These are phyloP conservation scores for Fusarium humuli DNA, from an alignment of 2,329 filamentous ascomycete genomes.

Conservation along the genomic window DNA sequence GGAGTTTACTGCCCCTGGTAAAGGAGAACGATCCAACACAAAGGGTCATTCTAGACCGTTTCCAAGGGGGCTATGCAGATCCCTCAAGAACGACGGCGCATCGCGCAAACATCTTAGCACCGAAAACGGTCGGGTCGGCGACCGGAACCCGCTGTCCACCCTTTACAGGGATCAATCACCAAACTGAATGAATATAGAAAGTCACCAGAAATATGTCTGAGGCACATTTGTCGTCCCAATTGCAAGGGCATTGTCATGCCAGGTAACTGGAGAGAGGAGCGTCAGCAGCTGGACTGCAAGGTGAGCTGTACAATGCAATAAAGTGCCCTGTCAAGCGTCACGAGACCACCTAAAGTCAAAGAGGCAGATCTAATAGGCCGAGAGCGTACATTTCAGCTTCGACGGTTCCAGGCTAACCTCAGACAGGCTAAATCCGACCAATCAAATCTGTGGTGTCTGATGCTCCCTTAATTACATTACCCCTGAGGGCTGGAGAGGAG, in stretches of 20 bases:
- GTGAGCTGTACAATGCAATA: neutral
- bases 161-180: neutral
- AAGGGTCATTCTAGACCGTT: neutral
- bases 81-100: neutral
- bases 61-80: neutral
- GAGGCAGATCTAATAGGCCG: neutral
- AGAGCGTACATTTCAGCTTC: neutral
- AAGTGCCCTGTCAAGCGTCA: neutral
- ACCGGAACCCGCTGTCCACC: neutral
- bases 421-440: neutral
- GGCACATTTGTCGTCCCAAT: neutral
- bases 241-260: neutral
- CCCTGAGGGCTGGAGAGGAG: neutral
- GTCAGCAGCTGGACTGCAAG: neutral
- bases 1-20: accelerated
- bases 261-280: neutral
- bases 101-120: neutral
- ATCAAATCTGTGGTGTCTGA: neutral
- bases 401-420: neutral
- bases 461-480: neutral
- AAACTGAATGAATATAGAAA: neutral
- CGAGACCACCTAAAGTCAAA: neutral
- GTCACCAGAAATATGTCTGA: neutral
- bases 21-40: accelerated
- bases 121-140: neutral